phyloP scores from a whole-genome alignment of 306 rosid genomes.

The Trifolium pratense region DNA sequence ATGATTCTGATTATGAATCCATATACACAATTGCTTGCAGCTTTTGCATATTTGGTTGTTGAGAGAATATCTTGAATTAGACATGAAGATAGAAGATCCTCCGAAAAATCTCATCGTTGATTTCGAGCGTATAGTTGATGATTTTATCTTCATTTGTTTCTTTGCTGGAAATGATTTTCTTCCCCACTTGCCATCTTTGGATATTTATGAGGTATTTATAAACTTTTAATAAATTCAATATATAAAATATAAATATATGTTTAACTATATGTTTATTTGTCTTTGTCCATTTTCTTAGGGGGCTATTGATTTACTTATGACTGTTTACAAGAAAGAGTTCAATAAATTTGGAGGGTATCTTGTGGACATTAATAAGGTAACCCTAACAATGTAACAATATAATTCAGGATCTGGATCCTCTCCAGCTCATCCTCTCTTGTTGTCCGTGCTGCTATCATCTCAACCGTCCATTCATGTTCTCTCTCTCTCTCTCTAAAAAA shows the following conservation, averaged over 20 bases:
- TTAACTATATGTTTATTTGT: not conserved
- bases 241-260: not conserved
- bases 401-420: not conserved
- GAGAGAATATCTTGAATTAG: conserved; percentile 64
- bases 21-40: conserved; percentile 44
- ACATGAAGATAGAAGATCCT: conserved; percentile 53
- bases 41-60: conserved; percentile 61
- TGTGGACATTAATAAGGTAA: conserved; percentile 57
- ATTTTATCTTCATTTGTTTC: conserved; percentile 61
- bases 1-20: conserved; percentile 2
- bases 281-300: conserved; percentile 36
- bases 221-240: not conserved
- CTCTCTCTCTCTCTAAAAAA: no score
- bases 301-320: conserved; percentile 49
- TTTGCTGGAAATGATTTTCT: conserved; percentile 73
- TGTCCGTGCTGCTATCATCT: no score
- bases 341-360: conserved; percentile 61
- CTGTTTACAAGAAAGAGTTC: conserved; percentile 55
- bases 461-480: no score
- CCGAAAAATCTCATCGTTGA: conserved; percentile 45
- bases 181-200: conserved; percentile 63
- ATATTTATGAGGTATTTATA: conserved; percentile 50
- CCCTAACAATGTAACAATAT: not conserved
- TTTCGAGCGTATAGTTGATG: conserved; percentile 61
- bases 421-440: no score